phyloP scores from a whole-genome alignment of 768 basidiomycete genomes.

The Amanita brunnescens region DNA sequence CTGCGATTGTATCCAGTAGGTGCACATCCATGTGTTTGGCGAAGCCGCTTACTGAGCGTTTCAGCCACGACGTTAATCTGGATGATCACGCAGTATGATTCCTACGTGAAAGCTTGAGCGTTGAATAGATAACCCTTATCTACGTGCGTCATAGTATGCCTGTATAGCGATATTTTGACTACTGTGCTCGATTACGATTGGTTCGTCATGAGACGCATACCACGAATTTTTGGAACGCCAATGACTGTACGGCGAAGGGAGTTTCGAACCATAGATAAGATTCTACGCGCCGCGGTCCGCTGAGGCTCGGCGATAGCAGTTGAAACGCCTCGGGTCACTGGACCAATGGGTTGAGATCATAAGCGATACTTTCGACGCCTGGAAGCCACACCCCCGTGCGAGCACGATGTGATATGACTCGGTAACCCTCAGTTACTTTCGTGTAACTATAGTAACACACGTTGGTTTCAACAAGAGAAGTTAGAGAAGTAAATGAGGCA shows the following conservation, averaged over 20 bases:
- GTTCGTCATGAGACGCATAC: neutral
- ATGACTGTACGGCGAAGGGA: neutral
- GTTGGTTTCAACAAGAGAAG: too few relatives aligned
- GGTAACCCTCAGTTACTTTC: too few relatives aligned
- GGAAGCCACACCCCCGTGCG: neutral
- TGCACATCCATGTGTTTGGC: constrained; percentile 11
- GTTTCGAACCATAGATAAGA: neutral
- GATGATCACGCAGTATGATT: constrained; percentile 81
- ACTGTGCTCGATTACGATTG: neutral
- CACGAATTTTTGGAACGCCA: neutral
- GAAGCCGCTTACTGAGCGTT: neutral
- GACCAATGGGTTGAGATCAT: too few relatives aligned
- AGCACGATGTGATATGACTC: too few relatives aligned
- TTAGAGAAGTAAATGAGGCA: too few relatives aligned
- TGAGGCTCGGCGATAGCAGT: neutral
- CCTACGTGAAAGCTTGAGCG: constrained; percentile 44
- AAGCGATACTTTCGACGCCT: too few relatives aligned
- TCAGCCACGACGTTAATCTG: constrained; percentile 64
- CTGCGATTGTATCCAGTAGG: constrained; percentile 83
- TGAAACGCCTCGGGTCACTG: neutral
- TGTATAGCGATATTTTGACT: neutral
- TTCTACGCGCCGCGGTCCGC: neutral
- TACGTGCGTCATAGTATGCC: neutral
- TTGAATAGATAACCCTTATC: neutral
- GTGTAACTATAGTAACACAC: too few relatives aligned